Percentiles rank a stretch among this genome's conserved stretches.
Conservation (phyloP, 148 eudicot species). For the Camellia japonica region DNA sequence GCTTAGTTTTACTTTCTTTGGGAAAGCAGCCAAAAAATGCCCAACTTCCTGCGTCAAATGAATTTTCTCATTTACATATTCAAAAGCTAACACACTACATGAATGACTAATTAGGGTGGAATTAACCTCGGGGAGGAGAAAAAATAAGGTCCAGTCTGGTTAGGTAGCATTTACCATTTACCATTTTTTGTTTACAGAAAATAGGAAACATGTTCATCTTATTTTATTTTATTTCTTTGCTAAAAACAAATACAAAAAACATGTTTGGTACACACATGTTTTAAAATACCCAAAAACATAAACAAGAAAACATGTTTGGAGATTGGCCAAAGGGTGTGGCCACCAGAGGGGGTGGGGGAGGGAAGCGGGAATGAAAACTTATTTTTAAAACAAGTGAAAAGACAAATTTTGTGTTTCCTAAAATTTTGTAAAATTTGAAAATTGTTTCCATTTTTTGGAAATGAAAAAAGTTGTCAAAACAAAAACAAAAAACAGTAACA, state of each 20-base stretch:
- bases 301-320: no score
- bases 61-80: conserved; percentile 34
- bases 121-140: not conserved
- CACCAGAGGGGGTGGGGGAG: no score
- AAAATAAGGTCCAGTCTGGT: no score
- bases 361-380: no score
- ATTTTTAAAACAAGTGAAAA: no score
- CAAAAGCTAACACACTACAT: conserved; percentile 20
- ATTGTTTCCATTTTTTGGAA: no score
- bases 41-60: conserved; percentile 84
- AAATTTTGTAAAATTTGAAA: no score
- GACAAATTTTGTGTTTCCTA: no score
- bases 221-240: not conserved
- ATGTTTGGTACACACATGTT: not conserved
- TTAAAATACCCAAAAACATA: not conserved
- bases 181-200: no score
- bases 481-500: no score
- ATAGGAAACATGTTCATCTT: not conserved
- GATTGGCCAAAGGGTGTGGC: no score
- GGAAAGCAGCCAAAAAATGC: conserved; percentile 88
- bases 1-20: conserved; percentile 86
- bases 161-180: not conserved
- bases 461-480: no score
- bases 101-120: conserved; percentile 12
- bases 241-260: not conserved